Base-by-base conservation (phyloP, 2,329 filamentous ascomycete genomes). In the Fusarium torulosum region DNA sequence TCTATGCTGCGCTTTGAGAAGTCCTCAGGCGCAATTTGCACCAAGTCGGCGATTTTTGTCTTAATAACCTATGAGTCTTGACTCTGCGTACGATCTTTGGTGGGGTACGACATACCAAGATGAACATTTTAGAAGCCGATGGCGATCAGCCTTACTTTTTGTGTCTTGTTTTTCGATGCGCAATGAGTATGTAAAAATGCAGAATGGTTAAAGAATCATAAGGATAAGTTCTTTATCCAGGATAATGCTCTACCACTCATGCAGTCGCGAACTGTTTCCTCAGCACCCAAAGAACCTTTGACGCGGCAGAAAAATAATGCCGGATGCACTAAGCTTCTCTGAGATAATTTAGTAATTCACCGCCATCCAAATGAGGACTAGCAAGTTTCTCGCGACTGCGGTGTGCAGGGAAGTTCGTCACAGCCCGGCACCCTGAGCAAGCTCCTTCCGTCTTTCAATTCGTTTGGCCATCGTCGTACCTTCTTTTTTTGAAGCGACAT, bases 1-100 rank as follows among this genome's bases (percentile, higher is more conserved):
- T 94, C 87, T 31, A 88, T 86, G 75, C 92, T 96, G 63, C 88
- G 85, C 79, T 96, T 96, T 63, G 89, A 86, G 76, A 98, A 97
- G 76, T 97, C 92, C 74, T 93, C 88, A 2, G 96, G 96, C 31
- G 88, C 86, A 80, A 99, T 96, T 80, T 97, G 93, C 71, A 99
- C 93, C 72, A 99, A 86, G 83, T 99, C 96, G 72, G 94, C 91
- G 73, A 99, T 90, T 71, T 96, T 97, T 42, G 94, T 96, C 96
- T 97, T 31, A 51, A 49, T 42, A 58, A 11, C 47, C 44, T 69
- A 58, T 64, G 53, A 65, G 49, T 53, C 54, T 52, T 58, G 53
- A 56, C 53, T 19, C 53, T 19, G 29, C n/a, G 25, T 25, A 25
- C 14, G 47, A 35, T 65, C 13, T 47, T 56, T 56, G 66, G 47